These are phyloP conservation scores for Mikania micrantha DNA, from an alignment of 129 eudicot species.

Conservation along the genomic window DNA sequence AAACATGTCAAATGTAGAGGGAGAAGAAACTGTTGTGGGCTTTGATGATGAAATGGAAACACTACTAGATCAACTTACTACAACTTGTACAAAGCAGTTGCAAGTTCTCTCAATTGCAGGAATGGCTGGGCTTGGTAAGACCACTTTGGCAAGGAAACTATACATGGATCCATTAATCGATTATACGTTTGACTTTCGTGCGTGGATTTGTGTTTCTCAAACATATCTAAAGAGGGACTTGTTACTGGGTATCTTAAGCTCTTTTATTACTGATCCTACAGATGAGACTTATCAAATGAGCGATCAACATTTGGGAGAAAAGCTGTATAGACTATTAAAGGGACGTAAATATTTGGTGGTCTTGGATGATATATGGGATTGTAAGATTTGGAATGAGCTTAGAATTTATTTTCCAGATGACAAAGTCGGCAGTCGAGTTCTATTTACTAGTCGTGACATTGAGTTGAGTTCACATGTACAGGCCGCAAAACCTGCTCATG, in stretches of 20 bases:
- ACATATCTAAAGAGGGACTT: conserved; percentile 12
- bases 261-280: background rate
- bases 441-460: conserved; percentile 7
- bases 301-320: conserved; percentile 9
- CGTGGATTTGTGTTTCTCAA: conserved; percentile 28
- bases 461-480: background rate
- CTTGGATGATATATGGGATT: conserved; percentile 33
- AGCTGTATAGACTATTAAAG: conserved; percentile 9
- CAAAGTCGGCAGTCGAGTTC: conserved; percentile 9
- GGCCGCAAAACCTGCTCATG: background rate
- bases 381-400: conserved; percentile 12
- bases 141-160: conserved; percentile 30
- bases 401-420: conserved; percentile 25
- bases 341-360: conserved; percentile 23
- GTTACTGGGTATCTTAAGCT: conserved; percentile 12
- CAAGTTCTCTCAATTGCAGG: conserved; percentile 30
- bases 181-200: conserved; percentile 7
- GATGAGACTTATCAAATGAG: background rate
- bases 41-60: conserved; percentile 24
- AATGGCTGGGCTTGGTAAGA: conserved; percentile 42
- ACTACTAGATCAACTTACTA: conserved; percentile 14
- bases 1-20: background rate
- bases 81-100: background rate
- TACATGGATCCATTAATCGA: conserved; percentile 4
- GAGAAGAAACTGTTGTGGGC: conserved; percentile 20